Base-by-base conservation (phyloP, 2,329 filamentous ascomycete species). In the Shiraia sp. region DNA sequence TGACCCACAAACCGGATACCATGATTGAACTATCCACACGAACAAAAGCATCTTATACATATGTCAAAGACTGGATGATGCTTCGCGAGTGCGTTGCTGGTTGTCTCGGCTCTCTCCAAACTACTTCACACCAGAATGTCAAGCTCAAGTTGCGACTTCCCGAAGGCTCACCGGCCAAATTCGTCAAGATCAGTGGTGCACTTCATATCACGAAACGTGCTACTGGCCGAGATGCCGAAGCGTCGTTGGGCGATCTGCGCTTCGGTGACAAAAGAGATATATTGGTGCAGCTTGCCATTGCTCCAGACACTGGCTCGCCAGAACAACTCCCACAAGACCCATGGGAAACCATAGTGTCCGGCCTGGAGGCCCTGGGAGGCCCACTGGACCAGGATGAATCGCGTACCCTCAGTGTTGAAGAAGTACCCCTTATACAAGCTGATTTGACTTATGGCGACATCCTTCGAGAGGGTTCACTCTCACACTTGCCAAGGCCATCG, bases 21-120 rank as follows among this genome's bases (percentile, higher is more conserved):
- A 95, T 99, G 90, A 96, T 99, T 50, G 92, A 97, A 71, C 76
- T 99, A 10, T 97, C 93, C 1, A 93, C 88, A 6, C 82, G 90
- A 47, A 99, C 93, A 3, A 99, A 97, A 73, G 93, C 91, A 4
- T 95, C 90, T 1, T 99, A 97, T 65, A 95, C 90, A 1, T 99
- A 97, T 61, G 91, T 99, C 56, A 99, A 97, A 72, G 93, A 99
- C 69, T 99, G 93, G 93, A 97, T 97, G 92, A 99, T 97, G 92
- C 80, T 99, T 25, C 86, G 93, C 19, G 93, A 99, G 69, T 97
- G 93, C 67, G 79, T 96, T 31, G 93, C 91, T 16, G 93, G 93
- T 30, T 97, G 92, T 61, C 76, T 99, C 19, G 93, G 93, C 32
- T 85, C 90, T 10, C 80, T 97, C 65, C 93, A 99, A 70, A 90